A percentile compares a stretch with the other conserved stretches of the same genome.
These are phyloP conservation scores for Rubroshorea leprosula DNA, from an alignment of 345 rosid genomes.

Conservation along the genomic window DNA sequence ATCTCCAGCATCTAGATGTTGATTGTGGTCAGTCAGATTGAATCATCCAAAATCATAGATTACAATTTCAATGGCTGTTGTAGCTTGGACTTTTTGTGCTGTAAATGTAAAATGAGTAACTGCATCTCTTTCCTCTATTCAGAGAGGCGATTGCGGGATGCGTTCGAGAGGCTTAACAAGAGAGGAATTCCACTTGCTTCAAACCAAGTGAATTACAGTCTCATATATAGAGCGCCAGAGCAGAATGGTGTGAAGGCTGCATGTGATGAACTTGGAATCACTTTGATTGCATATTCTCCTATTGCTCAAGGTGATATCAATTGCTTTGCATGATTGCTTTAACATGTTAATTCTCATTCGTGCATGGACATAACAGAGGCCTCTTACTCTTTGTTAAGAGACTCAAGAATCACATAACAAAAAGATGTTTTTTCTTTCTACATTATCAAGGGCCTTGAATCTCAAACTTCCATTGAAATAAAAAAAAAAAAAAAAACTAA, in stretches of 20 bases:
- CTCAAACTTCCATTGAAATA: no score
- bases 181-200: constrained; percentile 94
- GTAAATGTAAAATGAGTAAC: neutral
- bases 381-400: no score
- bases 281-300: constrained; percentile 88
- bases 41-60: neutral
- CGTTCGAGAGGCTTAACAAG: constrained; percentile 70
- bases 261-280: constrained; percentile 89
- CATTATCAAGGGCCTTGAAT: no score
- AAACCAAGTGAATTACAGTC: constrained; percentile 96
- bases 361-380: no score
- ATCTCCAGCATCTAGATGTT: neutral
- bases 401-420: no score
- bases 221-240: constrained; percentile 80
- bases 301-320: constrained; percentile 77
- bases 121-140: constrained; percentile 13
- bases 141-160: constrained; percentile 77
- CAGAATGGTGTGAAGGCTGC: constrained; percentile 84
- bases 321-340: no score
- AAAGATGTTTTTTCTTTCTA: no score
- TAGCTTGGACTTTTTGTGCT: neutral
- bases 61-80: neutral
- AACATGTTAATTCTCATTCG: no score
- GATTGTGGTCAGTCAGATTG: neutral
- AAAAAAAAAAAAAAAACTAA: no score